These are phyloP conservation scores for Vigna hirtella DNA, from an alignment of 306 rosid genomes.

Conservation along the genomic window DNA sequence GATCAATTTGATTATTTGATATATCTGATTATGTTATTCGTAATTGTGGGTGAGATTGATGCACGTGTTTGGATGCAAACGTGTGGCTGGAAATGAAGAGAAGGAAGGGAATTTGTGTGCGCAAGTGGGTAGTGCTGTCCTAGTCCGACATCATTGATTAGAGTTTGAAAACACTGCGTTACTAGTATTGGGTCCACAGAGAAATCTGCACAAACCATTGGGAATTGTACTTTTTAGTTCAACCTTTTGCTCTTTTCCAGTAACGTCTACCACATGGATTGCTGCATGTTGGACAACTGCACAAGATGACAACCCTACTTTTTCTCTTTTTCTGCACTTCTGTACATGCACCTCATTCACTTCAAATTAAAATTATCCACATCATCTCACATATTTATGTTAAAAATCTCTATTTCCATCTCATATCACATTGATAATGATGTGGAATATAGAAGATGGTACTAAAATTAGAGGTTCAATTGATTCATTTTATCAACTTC, in stretches of 20 bases:
- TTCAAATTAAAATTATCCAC: background rate
- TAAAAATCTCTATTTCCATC: too few relatives aligned
- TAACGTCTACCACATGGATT: slow-evolving; percentile 10
- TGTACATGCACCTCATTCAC: too few relatives aligned
- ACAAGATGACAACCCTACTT: background rate
- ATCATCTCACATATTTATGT: too few relatives aligned
- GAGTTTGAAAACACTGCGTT: slow-evolving; percentile 15
- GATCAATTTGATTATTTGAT: too few relatives aligned
- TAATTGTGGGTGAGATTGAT: slow-evolving; percentile 18
- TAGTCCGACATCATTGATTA: background rate
- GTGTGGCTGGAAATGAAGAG: background rate
- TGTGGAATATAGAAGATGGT: too few relatives aligned
- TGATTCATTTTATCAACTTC: too few relatives aligned
- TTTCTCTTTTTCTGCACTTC: too few relatives aligned
- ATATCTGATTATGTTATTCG: too few relatives aligned
- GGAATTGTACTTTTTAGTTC: background rate
- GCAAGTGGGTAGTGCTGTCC: too few relatives aligned
- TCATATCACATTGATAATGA: too few relatives aligned
- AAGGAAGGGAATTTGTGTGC: too few relatives aligned
- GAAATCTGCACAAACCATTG: slow-evolving; percentile 1
- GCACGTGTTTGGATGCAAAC: slow-evolving; percentile 7
- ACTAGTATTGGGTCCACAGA: background rate
- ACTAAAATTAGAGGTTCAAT: too few relatives aligned
- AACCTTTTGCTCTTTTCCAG: slow-evolving; percentile 21
- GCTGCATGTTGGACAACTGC: slow-evolving; percentile 44